Base-by-base conservation (phyloP, 768 basidiomycete species). In the Lentinus tigrinus region DNA sequence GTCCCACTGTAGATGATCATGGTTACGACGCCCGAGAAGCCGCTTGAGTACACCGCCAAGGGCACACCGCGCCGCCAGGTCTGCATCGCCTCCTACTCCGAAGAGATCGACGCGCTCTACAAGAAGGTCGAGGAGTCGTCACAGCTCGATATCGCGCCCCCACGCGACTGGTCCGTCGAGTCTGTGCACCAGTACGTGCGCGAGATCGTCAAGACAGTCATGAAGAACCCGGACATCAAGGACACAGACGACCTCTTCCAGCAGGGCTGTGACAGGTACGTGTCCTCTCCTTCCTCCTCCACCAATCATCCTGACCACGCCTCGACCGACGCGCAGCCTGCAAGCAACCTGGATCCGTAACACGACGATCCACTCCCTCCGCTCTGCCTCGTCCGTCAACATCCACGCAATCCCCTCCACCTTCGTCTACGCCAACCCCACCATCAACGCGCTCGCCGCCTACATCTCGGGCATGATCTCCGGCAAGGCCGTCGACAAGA, bases 31-130 rank as follows among this genome's bases (percentile, higher is more conserved):
- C 69, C 72, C 3, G 27, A 43, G 13, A 73, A 72, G 52, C 73
- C 75, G 0, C 65, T 76, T 52, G 47, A 62, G 27, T 69, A 69
- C 46, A 74, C 75, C 1, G 63, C 71, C 1, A 76, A 76, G 56
- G 65, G 68, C 19, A 72, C 70, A 5, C 63, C 70, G 3, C 64
- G 69, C 17, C 64, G 73, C 13, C 62, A 68, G 34, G 60, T 61
- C 13, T 60, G 70, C 34, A 54, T 76, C 24, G 44, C 58, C 0
- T 63, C 57, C 1, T 81, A 82, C 60, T 69, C 69, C 7, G 56
- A 63, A 0, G 81, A 82, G 57, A 80, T 80, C 53, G 65, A 77
- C 31, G 69, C 66, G 1, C 38, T 73, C 11, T 80, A 80, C 57
- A 62, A 66, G 3, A 50, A 60, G 0, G 64, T 76, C 13, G 73